phyloP scores from a whole-genome alignment of 208 protist genomes.

The Leishmania braziliensis region DNA sequence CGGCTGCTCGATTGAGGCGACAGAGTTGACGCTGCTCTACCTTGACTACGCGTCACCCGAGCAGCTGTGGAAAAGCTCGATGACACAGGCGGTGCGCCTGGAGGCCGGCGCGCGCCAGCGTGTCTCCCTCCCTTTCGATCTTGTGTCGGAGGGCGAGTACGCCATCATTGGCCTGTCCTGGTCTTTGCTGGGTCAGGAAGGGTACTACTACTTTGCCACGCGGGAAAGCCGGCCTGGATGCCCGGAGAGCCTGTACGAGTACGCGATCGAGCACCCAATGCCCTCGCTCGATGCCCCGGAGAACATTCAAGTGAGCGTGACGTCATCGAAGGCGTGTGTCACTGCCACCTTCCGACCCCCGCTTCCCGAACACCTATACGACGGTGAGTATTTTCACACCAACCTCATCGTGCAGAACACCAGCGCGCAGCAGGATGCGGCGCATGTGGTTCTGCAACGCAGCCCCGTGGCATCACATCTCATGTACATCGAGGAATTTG shows the following conservation, averaged over 20 bases:
- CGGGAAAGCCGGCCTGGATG: conserved; percentile 40
- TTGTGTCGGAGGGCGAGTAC: conserved; percentile 61
- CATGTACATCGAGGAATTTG: conserved; percentile 59
- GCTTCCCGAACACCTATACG: conserved; percentile 62
- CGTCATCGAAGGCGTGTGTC: conserved; percentile 63
- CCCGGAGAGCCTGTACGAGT: conserved; percentile 62
- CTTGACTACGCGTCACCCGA: conserved; percentile 45
- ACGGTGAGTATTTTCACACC: conserved; percentile 81
- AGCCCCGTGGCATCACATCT: conserved; percentile 69
- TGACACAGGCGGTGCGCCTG: conserved; percentile 56
- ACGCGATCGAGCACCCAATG: conserved; percentile 73
- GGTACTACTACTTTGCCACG: conserved; percentile 88
- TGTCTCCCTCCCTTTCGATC: conserved; percentile 64
- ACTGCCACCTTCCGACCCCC: conserved; percentile 54
- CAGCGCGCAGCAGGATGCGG: conserved; percentile 55
- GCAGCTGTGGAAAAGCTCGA: conserved; percentile 76
- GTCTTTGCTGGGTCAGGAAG: conserved; percentile 54
- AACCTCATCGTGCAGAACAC: conserved; percentile 65
- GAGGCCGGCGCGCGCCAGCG: conserved; percentile 27
- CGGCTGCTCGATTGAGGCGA: conserved; percentile 50
- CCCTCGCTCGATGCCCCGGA: conserved; percentile 55
- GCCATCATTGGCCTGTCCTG: conserved; percentile 80
- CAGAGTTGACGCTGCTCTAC: conserved; percentile 68
- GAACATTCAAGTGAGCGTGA: conserved; percentile 73
- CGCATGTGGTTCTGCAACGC: conserved; percentile 71